phyloP scores from a whole-genome alignment of 768 basidiomycete species.

The Boletellus ananas region DNA sequence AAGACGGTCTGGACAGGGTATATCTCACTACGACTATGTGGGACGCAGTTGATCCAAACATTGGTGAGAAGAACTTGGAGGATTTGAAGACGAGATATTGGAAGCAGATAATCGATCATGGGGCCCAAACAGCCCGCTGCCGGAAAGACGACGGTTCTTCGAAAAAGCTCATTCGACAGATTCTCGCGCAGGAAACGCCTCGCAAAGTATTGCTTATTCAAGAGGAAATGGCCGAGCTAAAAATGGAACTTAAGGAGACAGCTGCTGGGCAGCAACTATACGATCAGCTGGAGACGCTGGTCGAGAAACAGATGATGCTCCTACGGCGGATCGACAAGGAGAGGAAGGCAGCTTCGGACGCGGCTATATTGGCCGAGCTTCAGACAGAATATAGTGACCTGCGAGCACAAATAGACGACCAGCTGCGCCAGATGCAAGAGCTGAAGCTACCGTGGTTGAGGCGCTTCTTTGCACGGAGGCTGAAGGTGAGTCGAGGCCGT shows the following conservation, averaged over 20 bases:
- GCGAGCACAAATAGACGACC: constrained; percentile 2
- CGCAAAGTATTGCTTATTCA: constrained; percentile 2
- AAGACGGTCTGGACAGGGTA: too few relatives aligned
- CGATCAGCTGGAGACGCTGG: constrained; percentile 6
- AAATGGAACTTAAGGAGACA: constrained; percentile 9
- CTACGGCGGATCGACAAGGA: constrained; percentile 8
- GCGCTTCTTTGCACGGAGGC: background rate
- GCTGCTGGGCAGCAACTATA: constrained; percentile 5
- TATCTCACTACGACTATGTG: too few relatives aligned
- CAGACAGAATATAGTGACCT: constrained; percentile 5
- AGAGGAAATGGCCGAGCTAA: constrained; percentile 4
- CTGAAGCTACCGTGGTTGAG: constrained; percentile 7
- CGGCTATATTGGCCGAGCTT: background rate
- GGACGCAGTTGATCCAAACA: too few relatives aligned
- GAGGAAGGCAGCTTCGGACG: background rate
- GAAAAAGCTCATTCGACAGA: constrained; percentile 3
- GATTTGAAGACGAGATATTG: too few relatives aligned
- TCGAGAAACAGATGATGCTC: constrained; percentile 7
- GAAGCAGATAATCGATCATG: constrained; percentile 7
- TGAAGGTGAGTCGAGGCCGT: background rate
- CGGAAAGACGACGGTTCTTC: constrained; percentile 7
- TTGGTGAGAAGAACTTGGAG: too few relatives aligned
- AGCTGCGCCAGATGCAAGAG: constrained; percentile 8
- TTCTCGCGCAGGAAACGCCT: background rate
- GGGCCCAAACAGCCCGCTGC: constrained; percentile 8